A percentile compares a stretch with the other conserved stretches of the same genome.
These are phyloP conservation scores for Kluyveromyces marxianus DNA, from an alignment of 1,139 yeast genomes.

Conservation along the genomic window DNA sequence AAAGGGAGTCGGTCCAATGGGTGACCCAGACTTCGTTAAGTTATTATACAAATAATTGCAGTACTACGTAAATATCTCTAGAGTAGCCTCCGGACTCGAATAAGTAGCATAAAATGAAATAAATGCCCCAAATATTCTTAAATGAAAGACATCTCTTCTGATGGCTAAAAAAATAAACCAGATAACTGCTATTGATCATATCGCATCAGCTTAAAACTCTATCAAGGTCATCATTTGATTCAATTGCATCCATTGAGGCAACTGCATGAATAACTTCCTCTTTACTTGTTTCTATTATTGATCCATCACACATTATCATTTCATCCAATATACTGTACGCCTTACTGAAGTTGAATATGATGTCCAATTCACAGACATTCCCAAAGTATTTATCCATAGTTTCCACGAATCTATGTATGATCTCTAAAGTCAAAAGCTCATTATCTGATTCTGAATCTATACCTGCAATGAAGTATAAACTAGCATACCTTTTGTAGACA, in stretches of 20 bases:
- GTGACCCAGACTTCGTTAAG: constrained; percentile 14
- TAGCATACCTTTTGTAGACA: constrained; percentile 87
- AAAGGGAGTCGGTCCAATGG: constrained; percentile 14
- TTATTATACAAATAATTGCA: constrained; percentile 6
- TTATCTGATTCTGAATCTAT: constrained; percentile 59
- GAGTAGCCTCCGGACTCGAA: not conserved
- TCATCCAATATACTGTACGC: constrained; percentile 93
- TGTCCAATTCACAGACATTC: constrained; percentile 90
- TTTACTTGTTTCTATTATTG: constrained; percentile 75
- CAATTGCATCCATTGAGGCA: constrained; percentile 72
- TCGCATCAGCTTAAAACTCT: constrained; percentile 31
- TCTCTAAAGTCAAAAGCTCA: constrained; percentile 77
- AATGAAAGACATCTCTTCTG: too few species aligned
- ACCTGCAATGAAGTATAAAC: constrained; percentile 83
- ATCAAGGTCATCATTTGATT: constrained; percentile 53
- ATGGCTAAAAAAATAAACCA: too few species aligned
- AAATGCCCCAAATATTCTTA: too few species aligned
- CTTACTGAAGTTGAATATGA: constrained; percentile 87
- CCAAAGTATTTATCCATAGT: constrained; percentile 95
- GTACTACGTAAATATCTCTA: not conserved
- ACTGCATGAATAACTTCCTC: constrained; percentile 72
- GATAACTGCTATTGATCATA: not conserved
- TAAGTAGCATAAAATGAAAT: too few species aligned
- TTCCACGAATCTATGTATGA: constrained; percentile 90
- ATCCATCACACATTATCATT: constrained; percentile 71